Base-by-base conservation (phyloP, 495 filamentous ascomycete species). In the Cercophora newfieldiana region DNA sequence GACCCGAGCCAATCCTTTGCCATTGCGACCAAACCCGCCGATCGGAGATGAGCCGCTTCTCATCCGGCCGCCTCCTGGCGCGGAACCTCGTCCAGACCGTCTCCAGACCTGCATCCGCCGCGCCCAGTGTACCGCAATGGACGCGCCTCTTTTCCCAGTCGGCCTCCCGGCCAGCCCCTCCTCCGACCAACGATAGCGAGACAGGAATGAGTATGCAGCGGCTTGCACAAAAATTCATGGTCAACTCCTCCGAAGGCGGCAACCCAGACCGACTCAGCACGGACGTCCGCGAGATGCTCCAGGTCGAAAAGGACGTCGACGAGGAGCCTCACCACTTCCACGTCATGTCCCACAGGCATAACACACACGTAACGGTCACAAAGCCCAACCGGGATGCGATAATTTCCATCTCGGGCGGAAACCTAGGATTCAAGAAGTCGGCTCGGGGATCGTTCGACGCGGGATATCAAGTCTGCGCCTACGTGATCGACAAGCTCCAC, bases 281-380 rank as follows among this genome's bases (percentile, higher is more conserved):
- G 37, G 58, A 72, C 25, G 54, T 74, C 37, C 56, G 65, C n/a
- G 60, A 66, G 12, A 62, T 59, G 12, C 22, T 76, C 7, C 63
- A 49, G 0, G 7, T 61, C 28, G 62, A 63, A n/a, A 68, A 74
- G 7, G 72, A 73, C 19, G 67, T 65, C 56, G 72, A 69, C 28
- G 69, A 75, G 24, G 81, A 85, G 61, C 86, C 90, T 8, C 89
- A 95, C 80, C 91, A 94, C 70, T 86, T 99, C 63, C 92, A 97
- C 81, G 83, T 99, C 75, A 96, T 87, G 77, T 74, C 88, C 37
- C 87, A 88, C 67, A 95, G 90, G 81, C 95, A 97, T 84, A 99
- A 99, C 81, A 91, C 90, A 14, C 91, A 97, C 74, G 84, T 99
- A 75, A 96, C 94, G 6, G 82, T 97, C 67, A 91, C 91, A 44